Base-by-base conservation (phyloP, 139 green algal species). In the Trebouxia sp. region DNA sequence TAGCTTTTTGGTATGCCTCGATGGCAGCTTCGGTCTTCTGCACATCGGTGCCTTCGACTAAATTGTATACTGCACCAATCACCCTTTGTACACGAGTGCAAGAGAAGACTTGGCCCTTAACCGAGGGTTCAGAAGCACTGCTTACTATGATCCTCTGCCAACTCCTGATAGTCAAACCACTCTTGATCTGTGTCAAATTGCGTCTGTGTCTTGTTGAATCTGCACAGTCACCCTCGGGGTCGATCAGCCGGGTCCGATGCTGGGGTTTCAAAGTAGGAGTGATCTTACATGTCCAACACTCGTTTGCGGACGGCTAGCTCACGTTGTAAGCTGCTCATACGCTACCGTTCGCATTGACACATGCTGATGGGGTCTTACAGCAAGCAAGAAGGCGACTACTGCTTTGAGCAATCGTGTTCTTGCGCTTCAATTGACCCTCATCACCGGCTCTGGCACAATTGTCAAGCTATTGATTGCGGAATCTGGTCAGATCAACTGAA, bases 31-130 rank as follows among this genome's bases (percentile, higher is more conserved):
- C 42, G 22, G 69, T 53, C 43, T 78, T 38, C 41, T 78, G 69
- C 32, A 78, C 42, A 78, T 89, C 80, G 1, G 65, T 69, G 14
- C 81, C 85, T 74, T 90, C 85, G 0, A 81, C 55, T 11, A 90
- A 62, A 17, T 89, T 89, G 77, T 88, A 90, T 8, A 89, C 85
- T 43, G 41, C 41, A 43, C 6, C 28, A 14, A 5, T 1, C 26
- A 45, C 14, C 24, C 26, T 45, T 7, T 14, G 32, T n/a, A 42
- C 47, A 5, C 15, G 47, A 53, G 47, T 14, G 3, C 47, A 53
- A 53, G 47, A 17, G 20, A 5, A 53, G 20, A 53, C 3, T 26
- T 1, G 2, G 0, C 12, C 35, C 4, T 43, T n/a, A n/a, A n/a
- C n/a, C n/a, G 15, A 43, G 6, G 11, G 32, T 72, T 7, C 14